These are phyloP conservation scores for Phylloporus arenicola DNA, from an alignment of 768 basidiomycete species.

Conservation along the genomic window DNA sequence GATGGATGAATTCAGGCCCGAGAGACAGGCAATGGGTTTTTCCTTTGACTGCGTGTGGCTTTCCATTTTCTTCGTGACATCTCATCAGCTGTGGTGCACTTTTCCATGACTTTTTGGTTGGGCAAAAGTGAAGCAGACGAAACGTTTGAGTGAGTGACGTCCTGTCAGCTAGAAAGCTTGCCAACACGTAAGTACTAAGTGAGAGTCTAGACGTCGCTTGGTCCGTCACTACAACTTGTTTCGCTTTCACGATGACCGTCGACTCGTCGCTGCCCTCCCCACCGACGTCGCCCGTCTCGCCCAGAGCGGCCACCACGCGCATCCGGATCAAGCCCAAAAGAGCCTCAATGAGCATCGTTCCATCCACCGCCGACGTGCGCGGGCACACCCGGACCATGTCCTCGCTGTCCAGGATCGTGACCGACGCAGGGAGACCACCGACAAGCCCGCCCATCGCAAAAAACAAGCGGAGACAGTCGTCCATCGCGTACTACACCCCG, in stretches of 20 bases:
- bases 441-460: slow-evolving; percentile 1
- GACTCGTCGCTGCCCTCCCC: slow-evolving; percentile 11
- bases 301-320: slow-evolving; percentile 6
- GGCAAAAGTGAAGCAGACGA: too few species aligned
- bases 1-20: too few species aligned
- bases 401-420: not conserved
- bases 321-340: slow-evolving; percentile 12
- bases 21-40: too few species aligned
- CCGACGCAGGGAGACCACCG: not conserved
- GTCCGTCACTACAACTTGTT: not conserved
- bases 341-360: not conserved
- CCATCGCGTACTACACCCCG: slow-evolving; percentile 27
- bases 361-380: not conserved
- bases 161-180: too few species aligned
- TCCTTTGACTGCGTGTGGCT: too few species aligned
- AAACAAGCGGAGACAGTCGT: slow-evolving; percentile 22
- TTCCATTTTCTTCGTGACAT: too few species aligned
- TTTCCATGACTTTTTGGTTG: too few species aligned
- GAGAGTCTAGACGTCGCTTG: not conserved
- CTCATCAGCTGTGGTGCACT: too few species aligned
- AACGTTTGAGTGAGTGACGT: too few species aligned
- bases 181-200: too few species aligned
- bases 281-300: slow-evolving; percentile 16
- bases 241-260: not conserved
- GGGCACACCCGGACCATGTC: slow-evolving; percentile 6